Conservation (phyloP, 2,329 filamentous ascomycete species). For the Cladosporium sp. region DNA sequence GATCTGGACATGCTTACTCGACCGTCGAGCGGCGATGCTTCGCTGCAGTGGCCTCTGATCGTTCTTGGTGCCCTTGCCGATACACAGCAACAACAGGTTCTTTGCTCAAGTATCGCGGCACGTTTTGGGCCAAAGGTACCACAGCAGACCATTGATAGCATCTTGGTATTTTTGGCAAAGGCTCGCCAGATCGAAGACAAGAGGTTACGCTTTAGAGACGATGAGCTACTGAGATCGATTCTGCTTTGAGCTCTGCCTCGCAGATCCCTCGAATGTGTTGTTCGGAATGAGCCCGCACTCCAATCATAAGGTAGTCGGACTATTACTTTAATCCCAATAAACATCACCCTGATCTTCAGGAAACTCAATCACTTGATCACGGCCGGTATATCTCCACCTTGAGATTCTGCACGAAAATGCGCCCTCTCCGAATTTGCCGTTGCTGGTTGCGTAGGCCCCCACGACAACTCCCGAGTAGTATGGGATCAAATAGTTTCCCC, state of each 20-base stretch:
- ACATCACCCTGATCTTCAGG: conserved; percentile 7
- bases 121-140: neutral
- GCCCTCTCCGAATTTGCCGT: conserved; percentile 14
- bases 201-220: neutral
- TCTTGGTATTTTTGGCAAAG: neutral
- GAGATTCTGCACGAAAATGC: conserved; percentile 12
- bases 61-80: neutral
- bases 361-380: conserved; percentile 9
- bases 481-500: conserved; percentile 12
- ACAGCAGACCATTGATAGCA: neutral
- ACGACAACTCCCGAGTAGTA: conserved; percentile 15
- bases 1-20: neutral
- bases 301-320: too few relatives aligned
- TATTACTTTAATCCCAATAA: conserved; percentile 5
- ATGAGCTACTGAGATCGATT: neutral
- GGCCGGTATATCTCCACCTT: conserved; percentile 8
- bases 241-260: too few relatives aligned
- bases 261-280: too few relatives aligned
- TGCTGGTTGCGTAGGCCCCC: conserved; percentile 14
- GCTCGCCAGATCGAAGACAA: neutral
- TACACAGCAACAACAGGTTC: neutral
- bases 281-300: too few relatives aligned
- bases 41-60: neutral
- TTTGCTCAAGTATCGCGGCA: neutral
- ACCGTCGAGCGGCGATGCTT: neutral